Conservation (phyloP, 768 basidiomycete species). For the Trametes sanguinea region DNA sequence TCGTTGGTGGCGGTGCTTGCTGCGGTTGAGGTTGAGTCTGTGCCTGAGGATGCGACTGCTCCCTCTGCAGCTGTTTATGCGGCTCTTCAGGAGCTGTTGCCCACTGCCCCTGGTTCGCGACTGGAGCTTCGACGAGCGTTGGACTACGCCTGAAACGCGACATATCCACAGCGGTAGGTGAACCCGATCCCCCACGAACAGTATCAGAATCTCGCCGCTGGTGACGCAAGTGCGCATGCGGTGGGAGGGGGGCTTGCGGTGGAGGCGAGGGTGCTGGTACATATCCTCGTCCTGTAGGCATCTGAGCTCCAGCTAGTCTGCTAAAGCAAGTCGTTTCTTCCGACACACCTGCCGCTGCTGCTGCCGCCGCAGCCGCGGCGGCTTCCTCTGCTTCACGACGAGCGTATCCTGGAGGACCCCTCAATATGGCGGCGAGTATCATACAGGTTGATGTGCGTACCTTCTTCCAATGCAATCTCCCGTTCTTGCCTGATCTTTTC, state of each 20-base stretch:
- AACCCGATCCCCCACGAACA: conserved; percentile 48
- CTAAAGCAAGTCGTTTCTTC: conserved; percentile 8
- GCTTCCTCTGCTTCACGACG: conserved; percentile 32
- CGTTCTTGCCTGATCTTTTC: conserved; percentile 44
- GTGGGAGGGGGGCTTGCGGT: conserved; percentile 46
- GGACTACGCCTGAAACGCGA: conserved; percentile 65
- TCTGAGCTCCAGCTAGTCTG: conserved; percentile 1
- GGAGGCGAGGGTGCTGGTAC: conserved; percentile 46
- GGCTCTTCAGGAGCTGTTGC: conserved; percentile 6
- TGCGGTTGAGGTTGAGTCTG: conserved; percentile 1
- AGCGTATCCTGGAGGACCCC: conserved; percentile 29
- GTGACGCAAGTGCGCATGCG: conserved; percentile 44
- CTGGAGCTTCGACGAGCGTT: conserved; percentile 62
- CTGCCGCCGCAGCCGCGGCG: conserved; percentile 37
- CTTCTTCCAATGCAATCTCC: conserved; percentile 43
- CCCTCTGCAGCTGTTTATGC: conserved; percentile 9
- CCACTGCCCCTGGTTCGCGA: conserved; percentile 27
- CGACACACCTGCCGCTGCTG: conserved; percentile 3
- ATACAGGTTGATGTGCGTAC: conserved; percentile 30
- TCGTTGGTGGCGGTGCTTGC: neutral
- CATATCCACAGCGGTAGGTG: conserved; percentile 51
- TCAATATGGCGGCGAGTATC: neutral
- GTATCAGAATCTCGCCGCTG: conserved; percentile 79
- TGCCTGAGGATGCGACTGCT: neutral
- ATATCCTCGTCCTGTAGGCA: conserved; percentile 27